Evolutionary conservation across 257 asterid species (phyloP), one percentile per base, ranked within the genome.

Genomic region (Prunella vulgaris): DNA sequence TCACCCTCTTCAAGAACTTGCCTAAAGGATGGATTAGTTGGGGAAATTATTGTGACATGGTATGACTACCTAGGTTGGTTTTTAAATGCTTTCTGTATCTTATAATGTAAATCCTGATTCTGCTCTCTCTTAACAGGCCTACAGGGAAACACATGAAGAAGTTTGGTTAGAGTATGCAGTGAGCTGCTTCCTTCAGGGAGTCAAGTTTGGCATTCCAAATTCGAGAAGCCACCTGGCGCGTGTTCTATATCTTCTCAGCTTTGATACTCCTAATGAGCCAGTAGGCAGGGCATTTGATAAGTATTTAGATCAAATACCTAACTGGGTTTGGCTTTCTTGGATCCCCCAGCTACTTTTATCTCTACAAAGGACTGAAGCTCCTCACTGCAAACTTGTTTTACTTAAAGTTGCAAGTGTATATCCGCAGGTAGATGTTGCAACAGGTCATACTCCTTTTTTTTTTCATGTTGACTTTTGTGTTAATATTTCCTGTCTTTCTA

Each of bases 271-370:
- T 65, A 87, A 68, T 79, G 97, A 94, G 76, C 84, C 97, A 40
- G 99, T 91, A 48, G 99, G 99, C 52, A 87, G 89, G 81, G 85
- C 99, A 64, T 94, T 94, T 75, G 97, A 91, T 80, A 94, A 94
- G 86, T 89, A 87, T 80, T 66, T 89, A 80, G 99, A 91, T 33
- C 96, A 91, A 75, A 78, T 91, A 73, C 99, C 99, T 42, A 82
- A 91, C 57, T 94, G 97, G 99, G 97, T 91, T 77, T 94, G 97
- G 99, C 93, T 94, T 77, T 86, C 99, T 69, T 94, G 99, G 99
- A 91, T 94, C 77, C 99, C 99, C 15, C 99, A 94, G 84, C 83
- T 94, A 46, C 80, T 94, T 72, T 84, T 91, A 67, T 94, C 97
- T 53, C 84, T 94, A 68, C 99, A 94, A 79, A 89, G 97, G 87